phyloP scores from a whole-genome alignment of 371 early-diverging fungal genomes.

The Haplosporangium sp. region DNA sequence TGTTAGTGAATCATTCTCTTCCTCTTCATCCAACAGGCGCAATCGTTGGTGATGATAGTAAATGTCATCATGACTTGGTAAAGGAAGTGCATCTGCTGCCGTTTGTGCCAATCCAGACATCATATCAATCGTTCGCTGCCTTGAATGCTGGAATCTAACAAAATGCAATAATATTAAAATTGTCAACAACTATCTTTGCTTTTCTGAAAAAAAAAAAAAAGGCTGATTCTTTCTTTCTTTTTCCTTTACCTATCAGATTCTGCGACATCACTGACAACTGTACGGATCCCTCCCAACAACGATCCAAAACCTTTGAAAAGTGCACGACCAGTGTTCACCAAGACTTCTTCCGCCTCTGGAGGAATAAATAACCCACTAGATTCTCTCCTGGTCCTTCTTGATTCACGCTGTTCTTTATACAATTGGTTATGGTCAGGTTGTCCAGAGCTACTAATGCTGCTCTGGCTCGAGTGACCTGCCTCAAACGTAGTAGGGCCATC shows the following conservation, averaged over 20 bases:
- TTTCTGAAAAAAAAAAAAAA: too few species aligned
- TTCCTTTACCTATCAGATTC: slow-evolving; percentile 44
- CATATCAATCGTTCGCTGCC: slow-evolving; percentile 50
- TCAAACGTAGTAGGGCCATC: slow-evolving; percentile 36
- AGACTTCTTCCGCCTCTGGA: slow-evolving; percentile 48
- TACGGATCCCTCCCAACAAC: slow-evolving; percentile 46
- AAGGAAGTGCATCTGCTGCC: slow-evolving; percentile 48
- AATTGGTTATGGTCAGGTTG: slow-evolving; percentile 19
- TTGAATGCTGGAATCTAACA: slow-evolving; percentile 49
- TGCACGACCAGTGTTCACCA: slow-evolving; percentile 51
- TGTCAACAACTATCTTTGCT: too few species aligned
- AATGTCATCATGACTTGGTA: slow-evolving; percentile 55
- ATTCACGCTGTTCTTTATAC: slow-evolving; percentile 32
- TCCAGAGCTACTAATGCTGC: slow-evolving; percentile 48
- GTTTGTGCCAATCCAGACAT: slow-evolving; percentile 48
- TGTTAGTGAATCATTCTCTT: slow-evolving; percentile 14
- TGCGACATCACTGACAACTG: slow-evolving; percentile 49
- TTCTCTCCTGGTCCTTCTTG: slow-evolving; percentile 29
- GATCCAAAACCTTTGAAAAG: slow-evolving; percentile 54
- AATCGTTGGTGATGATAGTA: slow-evolving; percentile 54
- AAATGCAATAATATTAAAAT: background rate
- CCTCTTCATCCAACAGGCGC: slow-evolving; percentile 46
- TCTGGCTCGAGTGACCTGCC: slow-evolving; percentile 49
- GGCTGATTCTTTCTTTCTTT: background rate
- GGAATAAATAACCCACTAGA: slow-evolving; percentile 51